phyloP scores from a whole-genome alignment of 176 grass and related monocot genomes.

The Oryza glumipatula region DNA sequence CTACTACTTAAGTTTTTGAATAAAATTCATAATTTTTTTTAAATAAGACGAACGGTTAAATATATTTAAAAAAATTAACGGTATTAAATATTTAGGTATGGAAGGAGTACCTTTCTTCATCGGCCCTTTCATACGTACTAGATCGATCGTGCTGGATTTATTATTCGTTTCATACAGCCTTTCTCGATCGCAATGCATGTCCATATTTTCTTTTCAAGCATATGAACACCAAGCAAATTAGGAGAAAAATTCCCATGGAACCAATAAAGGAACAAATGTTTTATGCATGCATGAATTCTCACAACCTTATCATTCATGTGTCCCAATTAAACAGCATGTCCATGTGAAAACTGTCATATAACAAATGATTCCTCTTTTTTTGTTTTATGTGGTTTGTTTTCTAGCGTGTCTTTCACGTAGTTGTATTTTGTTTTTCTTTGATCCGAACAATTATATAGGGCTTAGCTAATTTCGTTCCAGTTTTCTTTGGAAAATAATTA shows the following conservation, averaged over 20 bases:
- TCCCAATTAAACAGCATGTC: background rate
- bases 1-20: too few species aligned
- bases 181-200: background rate
- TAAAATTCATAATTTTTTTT: too few species aligned
- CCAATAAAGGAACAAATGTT: background rate
- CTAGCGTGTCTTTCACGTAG: background rate
- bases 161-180: background rate
- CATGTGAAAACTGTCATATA: background rate
- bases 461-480: too few species aligned
- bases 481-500: too few species aligned
- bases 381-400: background rate
- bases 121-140: background rate
- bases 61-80: too few species aligned
- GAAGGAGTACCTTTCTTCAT: background rate
- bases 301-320: background rate
- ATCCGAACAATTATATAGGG: background rate
- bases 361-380: background rate
- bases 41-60: too few species aligned
- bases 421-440: background rate
- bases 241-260: background rate
- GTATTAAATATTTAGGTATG: too few species aligned
- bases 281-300: background rate
- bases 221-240: background rate
- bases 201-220: background rate
- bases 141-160: background rate